Evolutionary conservation across 2,329 filamentous ascomycete species (phyloP).

Genomic region (Blastomyces silverae): DNA sequence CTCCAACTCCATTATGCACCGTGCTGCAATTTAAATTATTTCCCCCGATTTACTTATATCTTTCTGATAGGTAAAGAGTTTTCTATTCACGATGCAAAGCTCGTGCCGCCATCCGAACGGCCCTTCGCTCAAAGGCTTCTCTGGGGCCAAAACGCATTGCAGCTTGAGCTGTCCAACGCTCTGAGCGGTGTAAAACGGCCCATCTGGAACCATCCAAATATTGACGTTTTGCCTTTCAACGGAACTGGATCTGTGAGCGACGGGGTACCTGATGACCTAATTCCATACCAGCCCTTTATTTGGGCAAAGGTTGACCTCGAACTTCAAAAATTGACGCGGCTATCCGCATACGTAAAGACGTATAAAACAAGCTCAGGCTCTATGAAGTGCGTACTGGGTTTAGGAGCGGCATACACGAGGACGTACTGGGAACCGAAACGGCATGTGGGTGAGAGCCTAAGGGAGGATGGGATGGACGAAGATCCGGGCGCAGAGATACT

Average conservation of each 20-base stretch:
- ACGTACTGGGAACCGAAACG: conserved; percentile 6
- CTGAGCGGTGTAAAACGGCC: neutral
- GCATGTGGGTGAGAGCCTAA: neutral
- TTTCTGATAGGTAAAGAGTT: neutral
- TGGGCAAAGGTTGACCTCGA: conserved; percentile 1
- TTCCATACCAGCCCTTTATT: conserved; percentile 1
- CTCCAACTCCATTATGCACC: neutral
- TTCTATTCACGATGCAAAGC: neutral
- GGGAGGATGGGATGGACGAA: neutral
- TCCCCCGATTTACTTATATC: neutral
- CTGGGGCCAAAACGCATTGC: neutral
- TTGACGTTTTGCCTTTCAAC: neutral
- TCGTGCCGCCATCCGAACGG: neutral
- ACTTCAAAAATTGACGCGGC: conserved; percentile 4
- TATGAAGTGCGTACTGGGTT: conserved; percentile 3
- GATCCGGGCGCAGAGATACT: neutral
- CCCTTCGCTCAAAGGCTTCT: neutral
- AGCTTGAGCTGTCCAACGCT: neutral
- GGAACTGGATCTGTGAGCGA: neutral
- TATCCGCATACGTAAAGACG: conserved; percentile 3
- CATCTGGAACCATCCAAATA: neutral
- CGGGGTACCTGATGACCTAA: conserved; percentile 10
- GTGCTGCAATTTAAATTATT: neutral
- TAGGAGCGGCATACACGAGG: neutral
- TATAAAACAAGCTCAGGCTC: neutral